Evolutionary conservation across 352 stramenopile species (phyloP), one percentile per base, ranked within the genome.

Genomic region (Phytopythium vexans): DNA sequence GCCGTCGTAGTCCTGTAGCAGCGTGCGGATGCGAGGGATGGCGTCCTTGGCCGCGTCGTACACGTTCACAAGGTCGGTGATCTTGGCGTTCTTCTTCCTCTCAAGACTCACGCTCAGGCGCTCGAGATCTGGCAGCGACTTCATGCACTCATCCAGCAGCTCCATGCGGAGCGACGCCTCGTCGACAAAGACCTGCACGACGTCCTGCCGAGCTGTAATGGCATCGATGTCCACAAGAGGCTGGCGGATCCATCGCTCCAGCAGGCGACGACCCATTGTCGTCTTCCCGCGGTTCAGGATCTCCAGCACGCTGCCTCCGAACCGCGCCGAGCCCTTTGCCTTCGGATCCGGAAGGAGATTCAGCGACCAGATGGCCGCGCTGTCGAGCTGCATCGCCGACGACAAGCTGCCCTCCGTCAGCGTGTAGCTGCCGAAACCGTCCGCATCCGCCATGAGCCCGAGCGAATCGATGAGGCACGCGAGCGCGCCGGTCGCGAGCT

Each of bases 201-300:
- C 62, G 53, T 96, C 82, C 57, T 99, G 94, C 33, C 97, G 85
- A 31, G 65, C 65, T 16, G 80, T 54, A 58, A 99, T 98, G 14
- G 77, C 60, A 8, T 69, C 57, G 1, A 95, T 62, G 55, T 98
- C 74, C 0, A 98, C 63, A 16, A 99, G 77, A 16, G 97, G 97
- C 71, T 99, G 96, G 43, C 95, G 79, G 47, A 99, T 89, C 97
- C 97, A 99, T n/a, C 94, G 77, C 68, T 98, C 88, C 27, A 99
- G 76, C 21, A 98, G 64, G 0, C 89, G 76, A 51, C 81, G 79
- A 0, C 97, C 97, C 91, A 99, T 98, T 12, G 76, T 67, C 4
- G 96, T 99, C 60, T 97, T 94, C 54, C 90, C 96, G 41, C 94
- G 80, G 69, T 98, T 98, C 15, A 99, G 74, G 33, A 99, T 88